These are phyloP conservation scores for Leucaena leucocephala DNA, from an alignment of 306 rosid genomes.

Conservation along the genomic window DNA sequence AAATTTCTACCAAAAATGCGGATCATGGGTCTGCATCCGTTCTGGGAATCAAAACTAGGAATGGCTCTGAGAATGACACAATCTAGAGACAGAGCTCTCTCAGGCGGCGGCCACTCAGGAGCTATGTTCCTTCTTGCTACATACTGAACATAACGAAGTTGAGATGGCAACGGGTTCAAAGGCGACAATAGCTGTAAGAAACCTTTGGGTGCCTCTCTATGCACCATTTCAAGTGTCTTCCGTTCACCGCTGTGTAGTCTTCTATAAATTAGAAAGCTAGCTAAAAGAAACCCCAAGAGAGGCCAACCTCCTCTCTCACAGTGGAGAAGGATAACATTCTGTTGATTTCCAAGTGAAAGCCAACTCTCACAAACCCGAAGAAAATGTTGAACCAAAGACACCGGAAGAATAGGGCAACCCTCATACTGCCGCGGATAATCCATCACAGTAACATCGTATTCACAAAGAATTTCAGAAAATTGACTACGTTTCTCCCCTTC, in stretches of 20 bases:
- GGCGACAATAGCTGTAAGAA: slow-evolving; percentile 84
- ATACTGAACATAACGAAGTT: slow-evolving; percentile 90
- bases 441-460: slow-evolving; percentile 80
- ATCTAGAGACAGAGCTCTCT: slow-evolving; percentile 88
- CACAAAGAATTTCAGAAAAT: slow-evolving; percentile 68
- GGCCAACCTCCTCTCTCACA: slow-evolving; percentile 99
- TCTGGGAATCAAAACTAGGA: slow-evolving; percentile 79
- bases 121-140: slow-evolving; percentile 88
- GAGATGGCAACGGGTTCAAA: slow-evolving; percentile 90
- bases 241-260: slow-evolving; percentile 79
- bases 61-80: slow-evolving; percentile 86
- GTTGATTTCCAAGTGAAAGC: slow-evolving; percentile 70
- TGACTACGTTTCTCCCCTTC: slow-evolving; percentile 83
- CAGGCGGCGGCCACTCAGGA: slow-evolving; percentile 94
- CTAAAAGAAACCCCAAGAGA: slow-evolving; percentile 78
- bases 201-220: slow-evolving; percentile 93
- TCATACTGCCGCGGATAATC: slow-evolving; percentile 96
- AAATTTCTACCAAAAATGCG: slow-evolving; percentile 91
- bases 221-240: slow-evolving; percentile 85
- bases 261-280: slow-evolving; percentile 70
- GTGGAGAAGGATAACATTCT: slow-evolving; percentile 75
- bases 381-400: slow-evolving; percentile 86
- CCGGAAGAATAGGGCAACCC: slow-evolving; percentile 88
- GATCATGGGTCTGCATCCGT: slow-evolving; percentile 85
- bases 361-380: slow-evolving; percentile 89